Evolutionary conservation across 352 stramenopile genomes (phyloP).

Genomic region (Globisporangium perplexum): DNA sequence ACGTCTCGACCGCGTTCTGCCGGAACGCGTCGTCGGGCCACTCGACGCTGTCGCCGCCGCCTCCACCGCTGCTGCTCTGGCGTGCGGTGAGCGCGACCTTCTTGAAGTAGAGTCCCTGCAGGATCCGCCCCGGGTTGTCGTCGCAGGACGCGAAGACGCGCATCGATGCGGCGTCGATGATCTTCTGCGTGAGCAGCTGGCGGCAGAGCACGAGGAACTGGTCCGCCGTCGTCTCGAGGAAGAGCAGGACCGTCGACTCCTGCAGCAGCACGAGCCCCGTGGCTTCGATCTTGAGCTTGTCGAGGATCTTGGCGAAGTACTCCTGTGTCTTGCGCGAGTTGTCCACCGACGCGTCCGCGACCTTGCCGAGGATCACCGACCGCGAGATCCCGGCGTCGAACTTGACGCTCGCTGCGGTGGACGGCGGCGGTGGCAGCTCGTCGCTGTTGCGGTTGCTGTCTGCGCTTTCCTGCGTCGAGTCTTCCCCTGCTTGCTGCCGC

Average conservation of each 20-base stretch:
- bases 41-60: conserved; percentile 21
- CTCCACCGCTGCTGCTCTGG: background rate
- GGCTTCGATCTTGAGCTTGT: conserved; percentile 47
- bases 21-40: conserved; percentile 40
- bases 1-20: conserved; percentile 38
- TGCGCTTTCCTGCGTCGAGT: conserved; percentile 7
- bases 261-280: conserved; percentile 53
- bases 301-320: conserved; percentile 52
- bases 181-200: conserved; percentile 27
- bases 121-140: conserved; percentile 35
- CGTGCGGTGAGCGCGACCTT: conserved; percentile 34
- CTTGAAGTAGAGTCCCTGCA: conserved; percentile 65
- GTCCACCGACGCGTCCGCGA: conserved; percentile 32
- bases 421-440: conserved; percentile 5
- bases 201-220: conserved; percentile 44
- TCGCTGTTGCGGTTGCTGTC: conserved; percentile 5
- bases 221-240: conserved; percentile 54
- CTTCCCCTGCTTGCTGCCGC: conserved; percentile 25
- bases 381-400: conserved; percentile 43
- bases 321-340: conserved; percentile 57
- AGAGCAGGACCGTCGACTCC: conserved; percentile 42
- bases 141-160: conserved; percentile 61
- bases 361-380: conserved; percentile 33
- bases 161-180: conserved; percentile 36
- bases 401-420: conserved; percentile 14